A percentile compares a stretch with the other conserved stretches of the same genome.
Conservation (phyloP, 257 asterid genomes). For the Capsicum baccatum region DNA sequence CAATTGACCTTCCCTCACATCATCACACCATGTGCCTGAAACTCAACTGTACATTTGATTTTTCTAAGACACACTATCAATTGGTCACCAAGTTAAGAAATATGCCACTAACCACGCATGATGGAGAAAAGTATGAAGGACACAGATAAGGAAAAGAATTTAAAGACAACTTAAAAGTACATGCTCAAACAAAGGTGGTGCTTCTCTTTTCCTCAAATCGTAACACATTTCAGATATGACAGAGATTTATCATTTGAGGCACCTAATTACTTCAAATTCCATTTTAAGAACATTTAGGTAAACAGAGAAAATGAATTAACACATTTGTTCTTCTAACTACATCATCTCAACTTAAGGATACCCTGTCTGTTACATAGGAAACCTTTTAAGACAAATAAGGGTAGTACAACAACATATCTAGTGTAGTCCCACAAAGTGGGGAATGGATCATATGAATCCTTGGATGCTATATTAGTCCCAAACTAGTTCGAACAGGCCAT, state of each 20-base stretch:
- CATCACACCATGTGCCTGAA: not conserved
- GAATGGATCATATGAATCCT: too few species aligned
- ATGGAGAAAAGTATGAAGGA: not conserved
- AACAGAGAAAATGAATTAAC: not conserved
- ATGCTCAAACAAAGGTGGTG: not conserved
- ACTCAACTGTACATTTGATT: conserved; percentile 1
- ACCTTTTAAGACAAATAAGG: not conserved
- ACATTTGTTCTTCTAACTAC: not conserved
- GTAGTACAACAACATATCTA: too few species aligned
- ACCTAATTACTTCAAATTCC: conserved; percentile 17
- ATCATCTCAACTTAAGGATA: not conserved
- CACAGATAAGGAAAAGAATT: not conserved
- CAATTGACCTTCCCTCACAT: not conserved
- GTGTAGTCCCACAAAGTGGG: too few species aligned
- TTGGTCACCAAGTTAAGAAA: not conserved
- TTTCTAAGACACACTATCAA: not conserved
- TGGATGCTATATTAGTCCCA: too few species aligned
- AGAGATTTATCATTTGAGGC: not conserved
- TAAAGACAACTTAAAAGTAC: conserved; percentile 4
- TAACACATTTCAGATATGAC: not conserved
- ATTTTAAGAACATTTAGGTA: not conserved
- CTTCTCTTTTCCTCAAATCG: not conserved
- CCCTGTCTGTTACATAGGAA: not conserved
- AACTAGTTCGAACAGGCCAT: too few species aligned
- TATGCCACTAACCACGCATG: conserved; percentile 1